These are phyloP conservation scores for Podosphaera aphanis DNA, from an alignment of 2,329 filamentous ascomycete genomes.

Conservation along the genomic window DNA sequence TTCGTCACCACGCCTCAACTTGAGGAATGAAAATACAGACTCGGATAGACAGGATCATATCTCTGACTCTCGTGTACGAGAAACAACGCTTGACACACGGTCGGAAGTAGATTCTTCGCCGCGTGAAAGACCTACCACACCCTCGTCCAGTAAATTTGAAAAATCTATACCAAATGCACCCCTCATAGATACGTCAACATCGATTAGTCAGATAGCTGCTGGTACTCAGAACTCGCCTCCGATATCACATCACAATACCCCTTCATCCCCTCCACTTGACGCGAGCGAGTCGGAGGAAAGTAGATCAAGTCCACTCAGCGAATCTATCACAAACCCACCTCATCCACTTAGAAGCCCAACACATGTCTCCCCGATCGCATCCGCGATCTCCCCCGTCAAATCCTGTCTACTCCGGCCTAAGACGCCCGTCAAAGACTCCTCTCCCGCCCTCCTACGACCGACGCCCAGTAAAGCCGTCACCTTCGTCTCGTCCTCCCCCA, in stretches of 20 bases:
- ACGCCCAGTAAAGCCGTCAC: constrained; percentile 10
- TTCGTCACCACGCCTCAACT: not conserved
- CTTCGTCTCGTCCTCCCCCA: constrained; percentile 15
- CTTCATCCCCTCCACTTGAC: not conserved
- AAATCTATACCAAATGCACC: constrained; percentile 6
- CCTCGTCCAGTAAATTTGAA: constrained; percentile 3
- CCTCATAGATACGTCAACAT: constrained; percentile 7
- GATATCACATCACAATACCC: constrained; percentile 1
- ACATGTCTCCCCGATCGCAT: constrained; percentile 2
- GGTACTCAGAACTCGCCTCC: constrained; percentile 1
- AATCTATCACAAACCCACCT: not conserved
- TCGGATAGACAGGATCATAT: not conserved
- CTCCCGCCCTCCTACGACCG: not conserved
- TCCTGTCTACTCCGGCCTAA: constrained; percentile 15
- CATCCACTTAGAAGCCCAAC: not conserved
- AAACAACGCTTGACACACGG: not conserved
- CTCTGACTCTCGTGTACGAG: not conserved
- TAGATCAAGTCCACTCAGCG: not conserved
- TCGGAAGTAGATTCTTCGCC: not conserved
- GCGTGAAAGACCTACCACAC: not conserved
- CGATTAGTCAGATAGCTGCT: constrained; percentile 1
- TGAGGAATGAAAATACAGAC: not conserved
- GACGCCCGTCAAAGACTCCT: constrained; percentile 3
- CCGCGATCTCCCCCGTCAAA: constrained; percentile 11
- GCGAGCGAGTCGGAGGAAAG: not conserved